Evolutionary conservation across 371 early-diverging fungal genomes (phyloP), one percentile per base, ranked within the genome.

Genomic region (Circinella minor): DNA sequence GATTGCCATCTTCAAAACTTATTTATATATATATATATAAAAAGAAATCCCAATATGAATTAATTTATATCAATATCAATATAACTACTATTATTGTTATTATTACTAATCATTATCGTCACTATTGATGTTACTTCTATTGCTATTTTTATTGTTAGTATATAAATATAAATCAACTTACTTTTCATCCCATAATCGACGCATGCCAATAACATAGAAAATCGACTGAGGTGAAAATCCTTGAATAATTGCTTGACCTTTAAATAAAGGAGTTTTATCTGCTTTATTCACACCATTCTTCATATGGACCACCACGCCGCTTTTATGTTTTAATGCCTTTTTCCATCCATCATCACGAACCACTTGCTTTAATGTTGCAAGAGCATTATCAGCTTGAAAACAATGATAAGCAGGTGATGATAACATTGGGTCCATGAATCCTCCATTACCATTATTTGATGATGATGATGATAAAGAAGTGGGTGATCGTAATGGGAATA

Each of bases 241-340:
- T 66, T 87, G 82, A 54, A 91, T 85, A 38, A 89, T 77, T 39
- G 82, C 81, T 63, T 89, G 89, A 18, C 90, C 89, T 75, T 88
- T 90, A 68, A 89, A 90, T 4, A 87, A 76, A 1, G 90, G 88
- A 13, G 86, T 81, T 65, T 88, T 88, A 37, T 88, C 89, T 3
- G 72, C 75, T 49, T 77, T 80, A 57, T 75, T 71, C 18, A 80
- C 73, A 14, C 87, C 83, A 39, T 69, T 76, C 43, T 80, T 81
- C 75, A 88, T 87, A 66, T 87, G 88, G n/a, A 91, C 91, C 1
- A 89, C 81, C 39, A 89, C 88, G n/a, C 89, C 90, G 62, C 87
- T 88, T 65, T 89, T 89, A 71, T 90, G 89, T 15, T 86, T 88
- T 37, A 89, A 70, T 34, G 88, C 88, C 68, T 89, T 88, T 72